Evolutionary conservation across 2,329 filamentous ascomycete genomes (phyloP), one percentile per base, ranked within the genome.

Genomic region (Sarocladium kiliense): DNA sequence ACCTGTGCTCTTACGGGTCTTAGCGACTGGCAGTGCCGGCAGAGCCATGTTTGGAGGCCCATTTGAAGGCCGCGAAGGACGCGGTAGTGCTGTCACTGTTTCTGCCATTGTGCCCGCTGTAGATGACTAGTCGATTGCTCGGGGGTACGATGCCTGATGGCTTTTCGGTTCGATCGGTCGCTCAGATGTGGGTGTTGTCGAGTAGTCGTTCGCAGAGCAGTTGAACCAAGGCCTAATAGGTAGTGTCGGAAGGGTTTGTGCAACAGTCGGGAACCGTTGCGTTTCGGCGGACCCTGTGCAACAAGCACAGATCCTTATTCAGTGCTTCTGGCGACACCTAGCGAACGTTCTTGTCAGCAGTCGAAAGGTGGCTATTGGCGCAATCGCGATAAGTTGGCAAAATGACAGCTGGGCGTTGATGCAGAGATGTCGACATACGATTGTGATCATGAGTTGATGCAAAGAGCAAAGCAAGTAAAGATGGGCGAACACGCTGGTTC

Each of bases 41-140:
- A 94, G 75, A 26, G 87, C 82, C 59, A 84, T 80, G 27, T 82
- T 84, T 16, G 90, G 88, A 50, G 90, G 87, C 57, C 85, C 87
- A 63, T 85, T 77, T 9, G 87, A 85, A 25, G 85, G 80, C 69
- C 86, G 81, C 18, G 86, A 80, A 25, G 84, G 80, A 68, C 84
- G 80, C 54, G 88, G 87, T 53, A 89, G 76, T 30, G 47, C 47
- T 5, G 47, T 51, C 5, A 44, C 7, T 9, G 47, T 51, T 16
- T 51, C 47, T 36, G 47, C 23, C 47, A 51, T 51, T 11, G 5
- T 36, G 14, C n/a, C 3, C 3, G 4, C 11, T 34, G 5, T 12
- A n/a, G 14, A 3, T 12, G 44, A 14, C n/a, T 47, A 6, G 9
- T 23, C 3, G 25, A 16, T 30, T 12, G 4, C 27, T 47, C 25